Percentiles rank a stretch among this genome's conserved stretches.
These are phyloP conservation scores for Taphrina wiesneri DNA, from an alignment of 1,139 yeast species.

Conservation along the genomic window DNA sequence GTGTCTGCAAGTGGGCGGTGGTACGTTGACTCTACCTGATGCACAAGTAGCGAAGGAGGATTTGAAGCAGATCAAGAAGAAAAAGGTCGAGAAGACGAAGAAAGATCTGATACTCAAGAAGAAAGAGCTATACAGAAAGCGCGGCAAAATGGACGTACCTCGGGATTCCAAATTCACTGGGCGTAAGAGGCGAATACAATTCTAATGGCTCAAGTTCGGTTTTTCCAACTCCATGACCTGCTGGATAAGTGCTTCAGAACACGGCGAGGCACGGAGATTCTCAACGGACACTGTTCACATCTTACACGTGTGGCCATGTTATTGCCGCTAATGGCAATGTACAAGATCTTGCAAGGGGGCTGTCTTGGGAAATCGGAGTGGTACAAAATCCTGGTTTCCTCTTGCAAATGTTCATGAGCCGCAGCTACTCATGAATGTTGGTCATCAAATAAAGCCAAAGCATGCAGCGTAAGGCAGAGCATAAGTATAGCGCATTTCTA, in stretches of 20 bases:
- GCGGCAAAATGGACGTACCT: constrained; percentile 81
- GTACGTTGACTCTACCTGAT: constrained; percentile 48
- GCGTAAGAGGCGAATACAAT: constrained; percentile 83
- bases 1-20: constrained; percentile 80
- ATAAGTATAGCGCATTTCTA: not conserved
- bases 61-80: constrained; percentile 63
- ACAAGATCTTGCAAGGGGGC: too few relatives aligned
- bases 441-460: too few relatives aligned
- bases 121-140: constrained; percentile 87
- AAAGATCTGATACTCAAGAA: constrained; percentile 84
- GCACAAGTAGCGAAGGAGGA: constrained; percentile 57
- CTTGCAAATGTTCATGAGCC: too few relatives aligned
- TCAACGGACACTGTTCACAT: too few relatives aligned
- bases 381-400: too few relatives aligned
- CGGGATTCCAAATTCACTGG: constrained; percentile 90
- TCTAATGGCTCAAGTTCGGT: constrained; percentile 51
- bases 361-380: too few relatives aligned
- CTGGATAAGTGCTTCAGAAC: too few relatives aligned
- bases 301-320: too few relatives aligned
- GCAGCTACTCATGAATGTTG: too few relatives aligned
- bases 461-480: not conserved
- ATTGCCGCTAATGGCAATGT: too few relatives aligned
- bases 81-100: constrained; percentile 30
- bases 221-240: too few relatives aligned
- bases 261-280: not conserved